phyloP scores from a whole-genome alignment of 2,329 filamentous ascomycete genomes.

The Septoria linicola region DNA sequence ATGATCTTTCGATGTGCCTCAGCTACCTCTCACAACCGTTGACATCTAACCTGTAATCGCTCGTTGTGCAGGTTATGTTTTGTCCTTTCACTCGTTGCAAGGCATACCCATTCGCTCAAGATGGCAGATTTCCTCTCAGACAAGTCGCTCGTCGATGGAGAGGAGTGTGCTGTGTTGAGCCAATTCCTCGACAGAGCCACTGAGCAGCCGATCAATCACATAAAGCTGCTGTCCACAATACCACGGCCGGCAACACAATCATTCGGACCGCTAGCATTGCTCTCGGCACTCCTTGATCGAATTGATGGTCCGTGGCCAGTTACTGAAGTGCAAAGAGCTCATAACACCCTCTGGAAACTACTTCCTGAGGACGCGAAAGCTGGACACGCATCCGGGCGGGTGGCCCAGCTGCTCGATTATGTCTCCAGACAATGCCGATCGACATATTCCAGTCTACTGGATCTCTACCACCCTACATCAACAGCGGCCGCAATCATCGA shows the following conservation, averaged over 20 bases:
- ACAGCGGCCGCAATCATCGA: slow-evolving; percentile 34
- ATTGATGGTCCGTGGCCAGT: slow-evolving; percentile 33
- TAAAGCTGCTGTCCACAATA: slow-evolving; percentile 22
- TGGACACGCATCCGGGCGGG: slow-evolving; percentile 24
- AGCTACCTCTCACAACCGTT: too few relatives aligned
- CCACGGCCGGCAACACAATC: slow-evolving; percentile 26
- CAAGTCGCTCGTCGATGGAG: slow-evolving; percentile 14
- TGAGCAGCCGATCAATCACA: slow-evolving; percentile 3
- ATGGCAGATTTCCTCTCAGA: slow-evolving; percentile 22
- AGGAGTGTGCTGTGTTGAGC: slow-evolving; percentile 13
- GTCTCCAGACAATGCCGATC: slow-evolving; percentile 31
- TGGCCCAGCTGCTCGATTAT: slow-evolving; percentile 24
- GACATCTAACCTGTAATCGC: neutral
- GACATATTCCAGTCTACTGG: slow-evolving; percentile 32
- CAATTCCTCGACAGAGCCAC: slow-evolving; percentile 14
- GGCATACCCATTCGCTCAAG: neutral
- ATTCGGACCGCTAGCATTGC: slow-evolving; percentile 29
- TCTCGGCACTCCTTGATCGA: slow-evolving; percentile 29
- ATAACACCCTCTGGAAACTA: slow-evolving; percentile 40
- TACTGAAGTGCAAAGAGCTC: slow-evolving; percentile 36
- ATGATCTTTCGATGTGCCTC: too few relatives aligned
- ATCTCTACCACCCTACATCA: slow-evolving; percentile 31
- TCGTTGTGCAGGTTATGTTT: neutral
- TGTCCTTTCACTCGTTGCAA: neutral
- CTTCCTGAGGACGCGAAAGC: slow-evolving; percentile 42